Evolutionary conservation across 768 basidiomycete genomes (phyloP).

Genomic region (Leccinum subgranulosum): DNA sequence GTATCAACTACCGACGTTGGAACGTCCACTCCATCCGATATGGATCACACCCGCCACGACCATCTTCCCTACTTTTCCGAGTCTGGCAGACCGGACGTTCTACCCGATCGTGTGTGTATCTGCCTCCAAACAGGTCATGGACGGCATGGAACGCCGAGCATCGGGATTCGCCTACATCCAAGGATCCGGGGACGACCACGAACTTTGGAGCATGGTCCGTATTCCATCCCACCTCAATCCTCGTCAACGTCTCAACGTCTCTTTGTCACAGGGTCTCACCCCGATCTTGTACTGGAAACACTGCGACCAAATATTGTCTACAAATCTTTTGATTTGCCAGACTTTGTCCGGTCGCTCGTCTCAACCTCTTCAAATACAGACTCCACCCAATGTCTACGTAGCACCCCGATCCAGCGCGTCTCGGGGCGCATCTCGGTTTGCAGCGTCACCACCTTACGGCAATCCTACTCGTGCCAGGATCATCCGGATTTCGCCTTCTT

Average conservation of each 20-base stretch:
- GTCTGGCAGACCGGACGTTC: conserved; percentile 33
- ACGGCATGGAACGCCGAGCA: conserved; percentile 57
- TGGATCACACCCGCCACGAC: conserved; percentile 82
- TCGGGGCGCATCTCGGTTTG: conserved; percentile 43
- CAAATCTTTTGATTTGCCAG: conserved; percentile 48
- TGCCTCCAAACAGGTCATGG: conserved; percentile 69
- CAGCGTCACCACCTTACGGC: conserved; percentile 28
- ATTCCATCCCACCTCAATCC: neutral
- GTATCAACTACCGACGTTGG: conserved; percentile 60
- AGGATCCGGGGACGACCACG: conserved; percentile 94
- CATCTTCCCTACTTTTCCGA: conserved; percentile 40
- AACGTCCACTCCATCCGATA: conserved; percentile 72
- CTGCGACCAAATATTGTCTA: conserved; percentile 43
- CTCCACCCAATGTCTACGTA: neutral
- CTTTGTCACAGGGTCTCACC: conserved; percentile 59
- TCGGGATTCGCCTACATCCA: conserved; percentile 86
- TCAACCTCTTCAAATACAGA: neutral
- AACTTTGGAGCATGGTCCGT: conserved; percentile 78
- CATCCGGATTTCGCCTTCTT: conserved; percentile 14
- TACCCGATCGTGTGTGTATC: conserved; percentile 81
- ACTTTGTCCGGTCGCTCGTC: conserved; percentile 19
- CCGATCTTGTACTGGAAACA: conserved; percentile 71
- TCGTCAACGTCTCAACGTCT: neutral
- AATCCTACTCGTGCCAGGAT: neutral
- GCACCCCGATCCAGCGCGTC: conserved; percentile 25